phyloP scores from a whole-genome alignment of 1,139 yeast genomes.

The Taphrina confusa region DNA sequence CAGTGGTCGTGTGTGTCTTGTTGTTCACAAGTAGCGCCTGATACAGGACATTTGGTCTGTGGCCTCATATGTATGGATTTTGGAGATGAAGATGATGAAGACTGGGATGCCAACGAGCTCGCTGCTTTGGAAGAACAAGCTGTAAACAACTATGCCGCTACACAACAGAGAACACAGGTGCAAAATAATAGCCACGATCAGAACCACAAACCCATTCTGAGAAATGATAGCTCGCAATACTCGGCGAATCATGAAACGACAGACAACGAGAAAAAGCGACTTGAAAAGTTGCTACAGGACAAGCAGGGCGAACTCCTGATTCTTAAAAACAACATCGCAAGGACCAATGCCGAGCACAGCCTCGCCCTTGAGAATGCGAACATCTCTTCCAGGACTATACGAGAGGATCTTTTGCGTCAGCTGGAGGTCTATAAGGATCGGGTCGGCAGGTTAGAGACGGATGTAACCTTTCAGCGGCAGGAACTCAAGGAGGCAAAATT shows the following conservation, averaged over 20 bases:
- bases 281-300: constrained; percentile 6
- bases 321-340: constrained; percentile 8
- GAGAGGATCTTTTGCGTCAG: neutral
- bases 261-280: neutral
- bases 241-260: neutral
- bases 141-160: constrained; percentile 19
- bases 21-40: too few relatives aligned
- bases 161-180: constrained; percentile 6
- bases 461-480: constrained; percentile 26
- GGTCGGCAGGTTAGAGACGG: constrained; percentile 4
- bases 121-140: constrained; percentile 25
- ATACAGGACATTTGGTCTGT: too few relatives aligned
- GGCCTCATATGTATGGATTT: constrained; percentile 21
- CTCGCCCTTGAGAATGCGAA: constrained; percentile 9
- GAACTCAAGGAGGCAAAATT: constrained; percentile 25
- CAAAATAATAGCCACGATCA: neutral
- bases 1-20: too few relatives aligned
- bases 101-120: constrained; percentile 27
- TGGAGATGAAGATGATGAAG: constrained; percentile 29
- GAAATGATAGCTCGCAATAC: neutral
- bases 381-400: neutral
- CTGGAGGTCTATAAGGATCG: neutral
- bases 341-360: constrained; percentile 18
- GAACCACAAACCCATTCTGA: neutral
- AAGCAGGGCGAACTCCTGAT: constrained; percentile 26